Conservation (phyloP, 1,284 basidiomycete genomes). For the Tylopilus sp. region DNA sequence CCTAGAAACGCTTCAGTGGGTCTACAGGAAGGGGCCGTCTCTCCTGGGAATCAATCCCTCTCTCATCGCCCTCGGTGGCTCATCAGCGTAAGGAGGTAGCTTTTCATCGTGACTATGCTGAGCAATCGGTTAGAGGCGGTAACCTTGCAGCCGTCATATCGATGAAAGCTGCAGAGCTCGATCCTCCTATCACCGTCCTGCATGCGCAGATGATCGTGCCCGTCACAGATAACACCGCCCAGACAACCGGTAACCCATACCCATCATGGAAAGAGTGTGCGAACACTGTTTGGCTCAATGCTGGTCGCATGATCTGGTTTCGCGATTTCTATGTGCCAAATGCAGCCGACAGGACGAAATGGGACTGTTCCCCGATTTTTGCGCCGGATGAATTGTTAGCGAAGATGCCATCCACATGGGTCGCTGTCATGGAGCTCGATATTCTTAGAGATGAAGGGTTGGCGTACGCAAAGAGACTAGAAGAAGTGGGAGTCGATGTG, state of each 20-base stretch:
- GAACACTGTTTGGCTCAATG: slow-evolving; percentile 44
- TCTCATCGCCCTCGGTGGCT: slow-evolving; percentile 51
- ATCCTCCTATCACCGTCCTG: slow-evolving; percentile 41
- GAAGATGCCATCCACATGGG: slow-evolving; percentile 43
- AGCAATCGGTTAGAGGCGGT: slow-evolving; percentile 40
- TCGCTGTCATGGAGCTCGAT: slow-evolving; percentile 51
- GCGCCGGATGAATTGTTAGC: slow-evolving; percentile 46
- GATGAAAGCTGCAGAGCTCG: slow-evolving; percentile 42
- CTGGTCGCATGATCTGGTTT: slow-evolving; percentile 54
- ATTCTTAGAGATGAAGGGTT: slow-evolving; percentile 53
- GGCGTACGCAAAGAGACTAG: slow-evolving; percentile 47
- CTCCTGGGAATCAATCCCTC: slow-evolving; percentile 40
- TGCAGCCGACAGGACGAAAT: slow-evolving; percentile 40
- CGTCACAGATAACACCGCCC: slow-evolving; percentile 32
- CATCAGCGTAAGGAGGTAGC: slow-evolving; percentile 41
- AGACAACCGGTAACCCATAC: slow-evolving; percentile 34
- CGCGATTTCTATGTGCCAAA: slow-evolving; percentile 48
- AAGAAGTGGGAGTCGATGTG: slow-evolving; percentile 41
- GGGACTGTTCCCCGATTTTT: slow-evolving; percentile 51
- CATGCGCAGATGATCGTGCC: slow-evolving; percentile 49
- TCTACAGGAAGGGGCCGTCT: slow-evolving; percentile 37
- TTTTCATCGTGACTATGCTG: background rate
- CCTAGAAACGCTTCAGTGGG: slow-evolving; percentile 50
- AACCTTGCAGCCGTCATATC: slow-evolving; percentile 51
- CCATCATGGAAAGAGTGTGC: slow-evolving; percentile 48